Evolutionary conservation across 106 monocot genomes (phyloP).

Genomic region (Phalaenopsis aphrodite): DNA sequence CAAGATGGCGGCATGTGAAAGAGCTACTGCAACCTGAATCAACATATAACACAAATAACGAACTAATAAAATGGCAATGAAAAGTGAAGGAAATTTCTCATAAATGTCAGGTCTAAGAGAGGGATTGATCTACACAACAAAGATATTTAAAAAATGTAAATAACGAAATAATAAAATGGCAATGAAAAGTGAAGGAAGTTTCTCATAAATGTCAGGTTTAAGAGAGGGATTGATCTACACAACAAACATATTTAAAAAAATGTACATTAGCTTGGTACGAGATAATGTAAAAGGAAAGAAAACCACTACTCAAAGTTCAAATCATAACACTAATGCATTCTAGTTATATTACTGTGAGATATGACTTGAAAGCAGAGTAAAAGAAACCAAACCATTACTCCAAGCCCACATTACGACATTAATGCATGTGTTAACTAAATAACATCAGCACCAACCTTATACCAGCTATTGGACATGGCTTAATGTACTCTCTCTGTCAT

Average conservation of each 20-base stretch:
- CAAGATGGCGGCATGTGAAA: slow-evolving; percentile 94
- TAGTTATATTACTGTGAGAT: neutral
- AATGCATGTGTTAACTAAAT: neutral
- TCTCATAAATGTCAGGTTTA: neutral
- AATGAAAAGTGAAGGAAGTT: neutral
- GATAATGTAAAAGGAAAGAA: too few relatives aligned
- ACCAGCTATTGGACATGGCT: neutral
- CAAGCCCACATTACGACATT: neutral
- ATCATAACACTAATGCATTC: too few relatives aligned
- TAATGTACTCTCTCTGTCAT: neutral
- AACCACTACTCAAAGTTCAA: too few relatives aligned
- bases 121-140: neutral
- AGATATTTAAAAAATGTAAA: neutral
- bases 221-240: neutral
- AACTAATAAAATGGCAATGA: neutral
- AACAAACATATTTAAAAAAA: neutral
- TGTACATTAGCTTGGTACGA: neutral
- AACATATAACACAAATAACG: neutral
- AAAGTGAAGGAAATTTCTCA: neutral
- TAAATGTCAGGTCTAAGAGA: neutral
- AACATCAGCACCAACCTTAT: neutral
- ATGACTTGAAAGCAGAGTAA: neutral
- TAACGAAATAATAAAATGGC: neutral
- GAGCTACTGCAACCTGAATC: slow-evolving; percentile 87
- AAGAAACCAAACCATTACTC: neutral